Percentiles rank a stretch among this genome's conserved stretches.
Evolutionary conservation across 2,329 filamentous ascomycete species (phyloP).

Genomic region (Ustulina deusta): DNA sequence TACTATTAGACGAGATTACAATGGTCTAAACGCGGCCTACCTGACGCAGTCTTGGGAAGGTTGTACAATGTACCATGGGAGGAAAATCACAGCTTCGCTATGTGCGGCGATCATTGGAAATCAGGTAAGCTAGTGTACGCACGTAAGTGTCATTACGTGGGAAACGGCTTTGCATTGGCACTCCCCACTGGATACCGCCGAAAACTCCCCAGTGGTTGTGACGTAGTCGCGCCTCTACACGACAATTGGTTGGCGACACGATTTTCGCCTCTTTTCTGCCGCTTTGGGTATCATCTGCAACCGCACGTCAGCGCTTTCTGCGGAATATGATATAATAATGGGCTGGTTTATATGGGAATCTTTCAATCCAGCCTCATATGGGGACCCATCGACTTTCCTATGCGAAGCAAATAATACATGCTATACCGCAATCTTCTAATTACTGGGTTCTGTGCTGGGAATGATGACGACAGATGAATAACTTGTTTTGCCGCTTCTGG

Average conservation of each 20-base stretch:
- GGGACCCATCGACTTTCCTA: neutral
- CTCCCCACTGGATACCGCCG: constrained; percentile 17
- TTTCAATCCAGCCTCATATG: neutral
- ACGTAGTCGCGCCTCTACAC: constrained; percentile 1
- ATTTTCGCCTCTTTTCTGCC: constrained; percentile 19
- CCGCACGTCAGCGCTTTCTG: constrained; percentile 4
- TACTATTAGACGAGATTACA: neutral
- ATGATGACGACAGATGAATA: constrained; percentile 15
- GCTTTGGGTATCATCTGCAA: constrained; percentile 21
- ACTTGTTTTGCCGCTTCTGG: constrained; percentile 14
- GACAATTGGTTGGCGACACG: constrained; percentile 17
- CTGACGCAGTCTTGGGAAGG: neutral
- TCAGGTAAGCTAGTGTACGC: constrained; percentile 9
- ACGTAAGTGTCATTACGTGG: neutral
- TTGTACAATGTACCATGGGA: neutral
- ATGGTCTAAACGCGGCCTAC: neutral
- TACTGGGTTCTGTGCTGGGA: neutral
- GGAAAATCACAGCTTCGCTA: constrained; percentile 11
- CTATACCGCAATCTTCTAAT: neutral
- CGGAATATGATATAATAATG: constrained; percentile 35
- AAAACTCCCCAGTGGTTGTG: neutral
- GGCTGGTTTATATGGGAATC: constrained; percentile 7
- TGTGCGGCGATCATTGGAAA: constrained; percentile 17
- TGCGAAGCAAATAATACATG: neutral
- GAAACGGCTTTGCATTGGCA: constrained; percentile 18